phyloP scores from a whole-genome alignment of 1,284 basidiomycete species.

The Austroboletus niveus region DNA sequence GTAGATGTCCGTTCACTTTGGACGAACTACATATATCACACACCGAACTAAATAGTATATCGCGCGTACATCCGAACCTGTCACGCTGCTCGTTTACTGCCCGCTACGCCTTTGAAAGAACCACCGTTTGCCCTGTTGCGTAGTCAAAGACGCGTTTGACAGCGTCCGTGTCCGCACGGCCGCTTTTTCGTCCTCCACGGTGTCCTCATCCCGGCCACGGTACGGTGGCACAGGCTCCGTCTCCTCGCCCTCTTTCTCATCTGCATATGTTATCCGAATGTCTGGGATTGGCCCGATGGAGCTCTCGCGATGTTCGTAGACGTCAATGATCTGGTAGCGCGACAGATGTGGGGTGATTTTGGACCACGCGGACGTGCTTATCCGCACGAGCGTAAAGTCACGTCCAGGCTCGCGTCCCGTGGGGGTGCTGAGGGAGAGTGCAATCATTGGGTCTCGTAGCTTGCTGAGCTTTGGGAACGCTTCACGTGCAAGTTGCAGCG shows the following conservation, averaged over 20 bases:
- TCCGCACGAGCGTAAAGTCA: slow-evolving; percentile 40
- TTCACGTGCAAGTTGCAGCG: slow-evolving; percentile 49
- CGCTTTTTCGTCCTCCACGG: slow-evolving; percentile 17
- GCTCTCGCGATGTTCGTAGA: slow-evolving; percentile 23
- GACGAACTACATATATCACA: too few relatives aligned
- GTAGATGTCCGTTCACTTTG: too few relatives aligned
- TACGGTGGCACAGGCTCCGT: slow-evolving; percentile 21
- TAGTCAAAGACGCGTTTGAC: background rate
- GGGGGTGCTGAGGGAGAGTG: slow-evolving; percentile 44
- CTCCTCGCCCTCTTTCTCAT: slow-evolving; percentile 7
- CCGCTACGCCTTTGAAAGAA: slow-evolving; percentile 16
- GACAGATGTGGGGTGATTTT: slow-evolving; percentile 42
- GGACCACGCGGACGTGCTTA: slow-evolving; percentile 58
- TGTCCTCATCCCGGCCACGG: background rate
- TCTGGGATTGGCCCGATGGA: slow-evolving; percentile 10
- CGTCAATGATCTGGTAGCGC: slow-evolving; percentile 54
- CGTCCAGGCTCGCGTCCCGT: slow-evolving; percentile 17
- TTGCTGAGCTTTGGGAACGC: slow-evolving; percentile 42
- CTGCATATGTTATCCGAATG: slow-evolving; percentile 22
- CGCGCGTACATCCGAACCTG: too few relatives aligned
- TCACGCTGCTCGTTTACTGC: background rate
- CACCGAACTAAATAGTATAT: too few relatives aligned
- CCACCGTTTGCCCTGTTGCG: slow-evolving; percentile 15
- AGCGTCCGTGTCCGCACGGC: background rate
- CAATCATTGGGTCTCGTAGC: slow-evolving; percentile 42